Base-by-base conservation (phyloP, 148 eudicot species). In the Camellia japonica region DNA sequence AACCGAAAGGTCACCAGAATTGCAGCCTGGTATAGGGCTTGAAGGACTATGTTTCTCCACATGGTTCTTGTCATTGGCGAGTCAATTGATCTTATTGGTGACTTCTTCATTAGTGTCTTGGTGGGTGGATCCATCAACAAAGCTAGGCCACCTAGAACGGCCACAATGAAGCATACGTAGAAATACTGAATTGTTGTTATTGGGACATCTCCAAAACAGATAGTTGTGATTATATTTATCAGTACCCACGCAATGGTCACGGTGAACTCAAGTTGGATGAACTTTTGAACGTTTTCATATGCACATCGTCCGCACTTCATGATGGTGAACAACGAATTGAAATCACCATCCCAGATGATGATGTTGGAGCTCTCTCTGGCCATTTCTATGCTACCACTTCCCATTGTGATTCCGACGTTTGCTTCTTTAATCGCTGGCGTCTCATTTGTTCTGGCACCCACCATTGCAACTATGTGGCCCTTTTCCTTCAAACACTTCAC, bases 371-470 rank as follows among this genome's bases (percentile, higher is more conserved):
- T 44, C 60, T 78, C 78, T 67, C 59, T 80, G 1, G 78, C 83
- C 68, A 44, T 51, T 43, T 49, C 51, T 1, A 73, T 41, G 61
- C 80, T 60, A 69, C 77, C 61, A n/a, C 71, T 75, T 47, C 81
- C 87, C 42, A 81, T 51, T 65, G 84, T 43, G 18, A 84, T 51
- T 72, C 87, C 87, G 47, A 81, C 30, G 63, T 84, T 67, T 61
- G 84, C 80, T 74, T 61, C 70, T 72, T 61, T 68, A 13, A 84
- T 63, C 38, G 80, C 75, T n/a, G 77, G 80, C 42, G 75, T 54
- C 44, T 71, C 76, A 47, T 16, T 15, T 13, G 82, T 68, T 38
- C 41, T 47, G 20, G 12, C 43, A 7, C 80, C 82, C 13, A 83
- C 47, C 65, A 79, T 46, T 42, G 71, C 79, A 38, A 83, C 85